A percentile compares a stretch with the other conserved stretches of the same genome.
Conservation (phyloP, 768 basidiomycete genomes). For the Termitomyces sp. region DNA sequence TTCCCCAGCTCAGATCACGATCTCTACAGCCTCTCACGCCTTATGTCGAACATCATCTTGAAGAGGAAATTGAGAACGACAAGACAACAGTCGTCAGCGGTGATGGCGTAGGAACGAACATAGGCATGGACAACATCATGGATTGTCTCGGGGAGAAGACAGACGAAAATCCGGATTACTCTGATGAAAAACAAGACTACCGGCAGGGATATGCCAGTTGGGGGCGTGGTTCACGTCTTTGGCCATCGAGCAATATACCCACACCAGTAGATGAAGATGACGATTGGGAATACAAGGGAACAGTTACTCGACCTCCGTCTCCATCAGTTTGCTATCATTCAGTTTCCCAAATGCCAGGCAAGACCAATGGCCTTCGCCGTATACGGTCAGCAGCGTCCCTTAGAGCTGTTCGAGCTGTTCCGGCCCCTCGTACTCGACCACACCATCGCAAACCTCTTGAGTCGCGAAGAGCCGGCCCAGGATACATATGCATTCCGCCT, state of each 20-base stretch:
- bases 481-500: constrained; percentile 17
- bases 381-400: constrained; percentile 29
- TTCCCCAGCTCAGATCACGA: constrained; percentile 47
- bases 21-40: constrained; percentile 48
- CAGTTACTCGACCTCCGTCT: constrained; percentile 9
- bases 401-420: constrained; percentile 19
- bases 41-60: constrained; percentile 54
- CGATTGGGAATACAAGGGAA: constrained; percentile 12
- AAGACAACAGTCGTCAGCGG: constrained; percentile 64
- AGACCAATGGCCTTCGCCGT: constrained; percentile 20
- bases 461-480: constrained; percentile 8
- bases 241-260: constrained; percentile 16
- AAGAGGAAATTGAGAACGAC: constrained; percentile 65
- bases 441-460: constrained; percentile 5
- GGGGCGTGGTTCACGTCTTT: constrained; percentile 15
- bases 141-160: constrained; percentile 24
- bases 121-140: constrained; percentile 33
- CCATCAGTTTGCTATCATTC: constrained; percentile 6
- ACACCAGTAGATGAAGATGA: constrained; percentile 18
- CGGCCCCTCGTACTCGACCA: constrained; percentile 10
- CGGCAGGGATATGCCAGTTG: constrained; percentile 13
- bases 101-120: constrained; percentile 56
- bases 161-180: constrained; percentile 7
- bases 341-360: constrained; percentile 4
- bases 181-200: constrained; percentile 6